Percentiles rank a stretch among this genome's conserved stretches.
Evolutionary conservation across 2,329 filamentous ascomycete genomes (phyloP).

Genomic region (Penicillium frequentans): DNA sequence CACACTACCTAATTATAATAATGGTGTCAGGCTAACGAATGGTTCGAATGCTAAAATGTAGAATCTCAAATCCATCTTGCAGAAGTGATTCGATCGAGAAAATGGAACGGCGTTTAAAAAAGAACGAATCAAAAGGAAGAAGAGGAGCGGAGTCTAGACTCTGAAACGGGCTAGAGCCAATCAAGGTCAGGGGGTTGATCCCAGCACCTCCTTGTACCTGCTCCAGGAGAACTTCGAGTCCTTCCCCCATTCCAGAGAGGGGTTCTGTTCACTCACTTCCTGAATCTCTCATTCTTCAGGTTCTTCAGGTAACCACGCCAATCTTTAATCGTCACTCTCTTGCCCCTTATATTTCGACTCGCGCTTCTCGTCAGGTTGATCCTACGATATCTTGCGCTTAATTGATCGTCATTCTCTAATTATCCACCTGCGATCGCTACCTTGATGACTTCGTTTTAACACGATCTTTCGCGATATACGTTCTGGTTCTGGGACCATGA

Average conservation of each 20-base stretch:
- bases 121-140: not conserved
- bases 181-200: constrained; percentile 18
- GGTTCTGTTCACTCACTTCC: constrained; percentile 4
- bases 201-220: not conserved
- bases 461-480: not conserved
- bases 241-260: constrained; percentile 1
- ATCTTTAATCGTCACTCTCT: not conserved
- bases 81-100: not conserved
- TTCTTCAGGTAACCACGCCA: constrained; percentile 1
- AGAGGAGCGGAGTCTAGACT: constrained; percentile 14
- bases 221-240: constrained; percentile 11
- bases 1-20: too few species aligned
- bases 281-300: not conserved
- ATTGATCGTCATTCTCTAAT: not conserved
- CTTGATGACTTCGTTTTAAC: constrained; percentile 8
- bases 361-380: constrained; percentile 19
- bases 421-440: not conserved
- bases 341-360: constrained; percentile 1
- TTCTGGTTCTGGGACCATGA: constrained; percentile 19
- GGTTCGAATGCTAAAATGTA: not conserved
- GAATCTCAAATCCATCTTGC: not conserved
- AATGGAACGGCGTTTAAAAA: not conserved
- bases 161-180: constrained; percentile 21
- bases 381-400: constrained; percentile 7
- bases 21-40: not conserved